A percentile compares a stretch with the other conserved stretches of the same genome.
Evolutionary conservation across 768 basidiomycete species (phyloP).

Genomic region (Wakefieldia striispora): DNA sequence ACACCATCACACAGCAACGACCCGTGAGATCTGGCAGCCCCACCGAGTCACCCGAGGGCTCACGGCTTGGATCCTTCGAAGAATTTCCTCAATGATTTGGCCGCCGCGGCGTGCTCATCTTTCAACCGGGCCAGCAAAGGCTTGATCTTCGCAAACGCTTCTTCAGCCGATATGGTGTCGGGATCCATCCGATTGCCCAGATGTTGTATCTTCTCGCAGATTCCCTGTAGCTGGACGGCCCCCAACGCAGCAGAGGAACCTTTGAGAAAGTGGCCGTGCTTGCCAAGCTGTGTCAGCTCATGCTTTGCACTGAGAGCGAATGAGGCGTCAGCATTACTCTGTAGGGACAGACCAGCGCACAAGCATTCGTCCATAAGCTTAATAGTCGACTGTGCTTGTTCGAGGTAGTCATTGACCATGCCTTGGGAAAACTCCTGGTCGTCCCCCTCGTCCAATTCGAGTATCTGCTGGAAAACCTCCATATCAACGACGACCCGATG

Average conservation of each 20-base stretch:
- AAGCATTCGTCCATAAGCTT: slow-evolving; percentile 71
- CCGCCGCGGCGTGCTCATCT: slow-evolving; percentile 66
- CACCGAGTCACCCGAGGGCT: background rate
- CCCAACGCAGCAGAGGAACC: slow-evolving; percentile 96
- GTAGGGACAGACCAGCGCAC: slow-evolving; percentile 49
- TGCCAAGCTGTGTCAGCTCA: slow-evolving; percentile 65
- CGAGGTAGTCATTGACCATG: slow-evolving; percentile 81
- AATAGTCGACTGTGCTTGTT: slow-evolving; percentile 78
- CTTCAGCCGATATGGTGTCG: slow-evolving; percentile 52
- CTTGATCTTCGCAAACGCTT: slow-evolving; percentile 58
- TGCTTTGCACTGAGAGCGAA: slow-evolving; percentile 43
- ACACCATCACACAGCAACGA: slow-evolving; percentile 14
- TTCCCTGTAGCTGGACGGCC: slow-evolving; percentile 71
- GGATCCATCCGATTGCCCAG: slow-evolving; percentile 57
- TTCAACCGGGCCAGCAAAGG: slow-evolving; percentile 57
- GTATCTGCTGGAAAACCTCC: slow-evolving; percentile 80
- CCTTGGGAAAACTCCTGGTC: slow-evolving; percentile 68
- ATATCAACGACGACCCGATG: slow-evolving; percentile 59
- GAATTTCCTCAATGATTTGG: slow-evolving; percentile 58
- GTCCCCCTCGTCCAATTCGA: slow-evolving; percentile 90
- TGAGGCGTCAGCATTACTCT: slow-evolving; percentile 15
- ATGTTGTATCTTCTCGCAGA: slow-evolving; percentile 91
- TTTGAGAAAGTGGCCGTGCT: slow-evolving; percentile 92
- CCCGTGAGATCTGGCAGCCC: slow-evolving; percentile 2
- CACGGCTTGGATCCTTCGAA: slow-evolving; percentile 3